A percentile compares a stretch with the other conserved stretches of the same genome.
These are phyloP conservation scores for Paecilomyces fulvus DNA, from an alignment of 2,329 filamentous ascomycete genomes.

Conservation along the genomic window DNA sequence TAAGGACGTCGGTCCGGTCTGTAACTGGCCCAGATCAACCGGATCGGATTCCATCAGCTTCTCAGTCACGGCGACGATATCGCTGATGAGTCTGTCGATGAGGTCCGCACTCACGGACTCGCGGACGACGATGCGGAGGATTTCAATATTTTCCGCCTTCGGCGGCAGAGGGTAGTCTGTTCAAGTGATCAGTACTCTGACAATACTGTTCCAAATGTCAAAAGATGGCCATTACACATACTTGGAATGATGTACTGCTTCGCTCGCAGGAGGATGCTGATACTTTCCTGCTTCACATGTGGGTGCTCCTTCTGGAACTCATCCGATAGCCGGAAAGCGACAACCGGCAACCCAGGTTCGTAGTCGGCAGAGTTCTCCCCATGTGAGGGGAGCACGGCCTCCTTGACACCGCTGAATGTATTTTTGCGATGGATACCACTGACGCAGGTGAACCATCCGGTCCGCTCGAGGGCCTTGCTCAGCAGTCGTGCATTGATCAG, in stretches of 20 bases:
- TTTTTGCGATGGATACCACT: constrained; percentile 58
- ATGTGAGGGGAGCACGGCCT: constrained; percentile 31
- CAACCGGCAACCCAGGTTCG: constrained; percentile 57
- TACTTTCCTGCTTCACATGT: constrained; percentile 55
- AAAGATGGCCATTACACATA: constrained; percentile 19
- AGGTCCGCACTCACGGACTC: constrained; percentile 63
- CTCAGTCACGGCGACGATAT: constrained; percentile 55
- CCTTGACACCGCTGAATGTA: constrained; percentile 36
- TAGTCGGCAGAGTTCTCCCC: constrained; percentile 52
- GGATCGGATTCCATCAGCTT: constrained; percentile 47
- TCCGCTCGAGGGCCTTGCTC: constrained; percentile 55
- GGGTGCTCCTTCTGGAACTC: constrained; percentile 53
- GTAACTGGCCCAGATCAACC: constrained; percentile 44
- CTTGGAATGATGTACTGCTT: constrained; percentile 65
- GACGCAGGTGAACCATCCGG: constrained; percentile 57
- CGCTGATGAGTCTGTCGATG: constrained; percentile 53
- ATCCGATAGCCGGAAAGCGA: constrained; percentile 57
- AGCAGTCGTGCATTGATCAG: constrained; percentile 57
- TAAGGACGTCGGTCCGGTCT: constrained; percentile 29
- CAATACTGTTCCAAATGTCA: not conserved
- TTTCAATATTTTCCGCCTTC: constrained; percentile 53
- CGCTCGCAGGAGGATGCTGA: constrained; percentile 54
- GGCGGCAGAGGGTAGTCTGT: constrained; percentile 58
- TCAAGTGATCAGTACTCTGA: not conserved
- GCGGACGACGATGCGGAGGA: constrained; percentile 58